These are phyloP conservation scores for Ustilago esculenta DNA, from an alignment of 1,284 basidiomycete genomes.

Conservation along the genomic window DNA sequence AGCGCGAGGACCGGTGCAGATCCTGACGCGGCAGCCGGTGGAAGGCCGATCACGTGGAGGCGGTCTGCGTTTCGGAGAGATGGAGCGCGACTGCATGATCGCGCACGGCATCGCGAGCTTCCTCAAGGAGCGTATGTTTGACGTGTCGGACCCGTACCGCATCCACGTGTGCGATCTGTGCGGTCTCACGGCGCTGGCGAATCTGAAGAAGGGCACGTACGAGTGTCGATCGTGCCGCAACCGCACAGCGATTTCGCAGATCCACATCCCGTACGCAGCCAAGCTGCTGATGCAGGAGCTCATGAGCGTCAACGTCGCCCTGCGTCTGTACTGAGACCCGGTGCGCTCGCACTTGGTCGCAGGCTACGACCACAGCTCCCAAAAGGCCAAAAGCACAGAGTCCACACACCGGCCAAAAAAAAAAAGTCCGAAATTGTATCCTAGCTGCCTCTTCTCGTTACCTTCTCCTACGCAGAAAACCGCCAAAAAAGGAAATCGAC, in stretches of 20 bases:
- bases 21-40: slow-evolving; percentile 96
- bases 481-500: slow-evolving; percentile 9
- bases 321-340: slow-evolving; percentile 60
- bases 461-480: too few relatives aligned
- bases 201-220: slow-evolving; percentile 64
- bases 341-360: too few relatives aligned
- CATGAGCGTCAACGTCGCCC: slow-evolving; percentile 65
- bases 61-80: slow-evolving; percentile 99
- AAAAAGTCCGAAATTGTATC: slow-evolving; percentile 15
- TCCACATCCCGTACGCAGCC: slow-evolving; percentile 69
- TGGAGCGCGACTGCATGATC: slow-evolving; percentile 99
- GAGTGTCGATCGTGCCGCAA: slow-evolving; percentile 65
- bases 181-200: slow-evolving; percentile 63
- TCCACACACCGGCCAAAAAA: neutral
- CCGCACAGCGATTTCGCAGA: slow-evolving; percentile 66
- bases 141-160: slow-evolving; percentile 64
- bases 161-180: slow-evolving; percentile 66
- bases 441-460: neutral
- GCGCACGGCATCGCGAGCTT: slow-evolving; percentile 98
- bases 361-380: too few relatives aligned
- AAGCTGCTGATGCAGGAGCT: slow-evolving; percentile 89
- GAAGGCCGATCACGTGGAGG: slow-evolving; percentile 98
- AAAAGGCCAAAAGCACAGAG: too few relatives aligned
- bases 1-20: slow-evolving; percentile 96
- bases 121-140: slow-evolving; percentile 71